These are phyloP conservation scores for Cercophora samala DNA, from an alignment of 495 filamentous ascomycete species.

Conservation along the genomic window DNA sequence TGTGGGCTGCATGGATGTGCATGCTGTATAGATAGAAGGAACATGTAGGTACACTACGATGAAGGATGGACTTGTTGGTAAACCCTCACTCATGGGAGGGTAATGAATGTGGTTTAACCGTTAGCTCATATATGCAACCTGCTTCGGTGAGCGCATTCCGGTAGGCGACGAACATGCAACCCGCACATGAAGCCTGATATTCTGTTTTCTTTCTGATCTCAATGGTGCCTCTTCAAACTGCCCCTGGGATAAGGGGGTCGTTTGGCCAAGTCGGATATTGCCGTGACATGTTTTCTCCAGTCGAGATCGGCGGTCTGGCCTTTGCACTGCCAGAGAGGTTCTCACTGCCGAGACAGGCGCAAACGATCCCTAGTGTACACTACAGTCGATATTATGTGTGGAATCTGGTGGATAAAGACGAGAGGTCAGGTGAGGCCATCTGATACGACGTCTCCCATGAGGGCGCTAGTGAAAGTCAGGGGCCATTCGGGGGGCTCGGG, in stretches of 20 bases:
- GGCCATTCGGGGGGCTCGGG: not conserved
- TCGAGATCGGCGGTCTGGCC: not conserved
- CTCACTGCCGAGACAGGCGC: constrained; percentile 1
- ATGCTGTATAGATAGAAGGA: not conserved
- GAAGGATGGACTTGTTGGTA: too few species aligned
- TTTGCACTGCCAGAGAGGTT: not conserved
- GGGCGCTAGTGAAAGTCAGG: not conserved
- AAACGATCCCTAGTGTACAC: too few species aligned
- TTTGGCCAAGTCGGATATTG: not conserved
- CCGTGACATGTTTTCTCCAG: not conserved
- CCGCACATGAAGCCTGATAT: not conserved
- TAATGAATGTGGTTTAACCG: too few species aligned
- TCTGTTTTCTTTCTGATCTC: not conserved
- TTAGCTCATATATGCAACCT: too few species aligned
- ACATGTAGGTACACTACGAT: too few species aligned
- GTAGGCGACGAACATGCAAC: not conserved
- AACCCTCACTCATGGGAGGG: too few species aligned
- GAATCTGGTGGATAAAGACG: constrained; percentile 1
- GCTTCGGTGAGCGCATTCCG: not conserved
- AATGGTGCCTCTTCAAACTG: not conserved
- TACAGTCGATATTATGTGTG: constrained; percentile 1
- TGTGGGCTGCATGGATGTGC: not conserved
- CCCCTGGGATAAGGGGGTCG: not conserved
- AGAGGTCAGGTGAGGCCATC: constrained; percentile 5
- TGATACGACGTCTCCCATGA: constrained; percentile 4